phyloP scores from a whole-genome alignment of 148 eudicot genomes.

The Tetragonia tetragonoides region DNA sequence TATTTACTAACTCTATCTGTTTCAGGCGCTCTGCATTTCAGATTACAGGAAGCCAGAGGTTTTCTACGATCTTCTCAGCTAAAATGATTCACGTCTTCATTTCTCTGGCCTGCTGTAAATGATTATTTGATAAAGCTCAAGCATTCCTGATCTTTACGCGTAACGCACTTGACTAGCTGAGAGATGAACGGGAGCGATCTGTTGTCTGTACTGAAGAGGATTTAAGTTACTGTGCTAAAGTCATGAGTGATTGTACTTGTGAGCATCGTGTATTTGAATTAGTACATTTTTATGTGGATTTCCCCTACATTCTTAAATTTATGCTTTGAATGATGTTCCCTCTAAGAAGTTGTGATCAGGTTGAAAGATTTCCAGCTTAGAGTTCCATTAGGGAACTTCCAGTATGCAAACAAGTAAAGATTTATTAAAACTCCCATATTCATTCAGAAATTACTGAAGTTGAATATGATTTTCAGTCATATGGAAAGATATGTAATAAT shows the following conservation, averaged over 20 bases:
- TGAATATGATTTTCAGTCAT: no score
- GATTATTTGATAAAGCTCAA: background rate
- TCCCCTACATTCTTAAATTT: background rate
- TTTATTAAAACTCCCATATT: no score
- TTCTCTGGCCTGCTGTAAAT: no score
- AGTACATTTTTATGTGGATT: no score
- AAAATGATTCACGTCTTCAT: background rate
- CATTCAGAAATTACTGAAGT: no score
- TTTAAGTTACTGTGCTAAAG: no score
- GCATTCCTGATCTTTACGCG: background rate
- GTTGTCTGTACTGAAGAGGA: background rate
- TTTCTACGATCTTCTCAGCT: conserved; percentile 55
- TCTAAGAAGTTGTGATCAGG: no score
- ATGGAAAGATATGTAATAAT: no score
- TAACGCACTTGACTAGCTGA: background rate
- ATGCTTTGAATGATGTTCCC: background rate
- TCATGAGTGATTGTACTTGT: background rate
- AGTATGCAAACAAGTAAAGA: no score
- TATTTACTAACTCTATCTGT: conserved; percentile 7
- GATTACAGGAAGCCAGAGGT: conserved; percentile 62
- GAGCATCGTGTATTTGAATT: background rate
- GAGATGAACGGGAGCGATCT: background rate
- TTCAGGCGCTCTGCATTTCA: conserved; percentile 53
- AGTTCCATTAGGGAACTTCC: no score
- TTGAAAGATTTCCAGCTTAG: no score